Evolutionary conservation across 345 rosid genomes (phyloP).

Genomic region (Lumnitzera littorea): DNA sequence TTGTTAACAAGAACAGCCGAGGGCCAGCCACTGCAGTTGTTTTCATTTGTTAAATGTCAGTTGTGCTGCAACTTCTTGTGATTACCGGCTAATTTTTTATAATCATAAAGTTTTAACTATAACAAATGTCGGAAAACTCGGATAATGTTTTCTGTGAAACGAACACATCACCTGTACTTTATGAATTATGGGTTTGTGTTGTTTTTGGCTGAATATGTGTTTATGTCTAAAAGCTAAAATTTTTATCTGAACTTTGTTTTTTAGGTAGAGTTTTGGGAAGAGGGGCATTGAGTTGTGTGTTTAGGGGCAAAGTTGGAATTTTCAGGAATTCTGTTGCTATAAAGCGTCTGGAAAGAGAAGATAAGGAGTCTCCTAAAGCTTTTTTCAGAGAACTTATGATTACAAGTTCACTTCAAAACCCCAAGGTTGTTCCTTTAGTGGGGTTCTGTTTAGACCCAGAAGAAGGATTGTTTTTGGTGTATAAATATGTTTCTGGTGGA

Average conservation of each 20-base stretch:
- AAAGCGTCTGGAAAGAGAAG: slow-evolving; percentile 79
- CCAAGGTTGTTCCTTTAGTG: slow-evolving; percentile 69
- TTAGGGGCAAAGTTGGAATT: slow-evolving; percentile 75
- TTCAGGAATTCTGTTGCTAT: slow-evolving; percentile 68
- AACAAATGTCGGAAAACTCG: too few relatives aligned
- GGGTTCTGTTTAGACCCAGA: slow-evolving; percentile 89
- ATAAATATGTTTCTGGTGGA: slow-evolving; percentile 88
- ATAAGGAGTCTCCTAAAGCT: slow-evolving; percentile 81
- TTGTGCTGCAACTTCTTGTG: too few relatives aligned
- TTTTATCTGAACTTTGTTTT: slow-evolving; percentile 6
- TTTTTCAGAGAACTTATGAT: slow-evolving; percentile 96
- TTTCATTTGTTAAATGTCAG: too few relatives aligned
- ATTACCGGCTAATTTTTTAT: too few relatives aligned
- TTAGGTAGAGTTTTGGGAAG: slow-evolving; percentile 88
- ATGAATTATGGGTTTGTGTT: too few relatives aligned
- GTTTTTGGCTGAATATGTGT: not conserved
- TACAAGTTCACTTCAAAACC: slow-evolving; percentile 77
- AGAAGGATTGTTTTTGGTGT: slow-evolving; percentile 87
- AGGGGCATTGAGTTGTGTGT: slow-evolving; percentile 93
- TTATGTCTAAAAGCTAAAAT: not conserved
- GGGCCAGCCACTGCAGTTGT: too few relatives aligned
- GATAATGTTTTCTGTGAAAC: too few relatives aligned
- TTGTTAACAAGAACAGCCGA: too few relatives aligned
- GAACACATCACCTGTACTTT: too few relatives aligned
- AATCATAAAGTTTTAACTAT: too few relatives aligned